Evolutionary conservation across 2,329 filamentous ascomycete species (phyloP).

Genomic region (Sporothrix humicola): DNA sequence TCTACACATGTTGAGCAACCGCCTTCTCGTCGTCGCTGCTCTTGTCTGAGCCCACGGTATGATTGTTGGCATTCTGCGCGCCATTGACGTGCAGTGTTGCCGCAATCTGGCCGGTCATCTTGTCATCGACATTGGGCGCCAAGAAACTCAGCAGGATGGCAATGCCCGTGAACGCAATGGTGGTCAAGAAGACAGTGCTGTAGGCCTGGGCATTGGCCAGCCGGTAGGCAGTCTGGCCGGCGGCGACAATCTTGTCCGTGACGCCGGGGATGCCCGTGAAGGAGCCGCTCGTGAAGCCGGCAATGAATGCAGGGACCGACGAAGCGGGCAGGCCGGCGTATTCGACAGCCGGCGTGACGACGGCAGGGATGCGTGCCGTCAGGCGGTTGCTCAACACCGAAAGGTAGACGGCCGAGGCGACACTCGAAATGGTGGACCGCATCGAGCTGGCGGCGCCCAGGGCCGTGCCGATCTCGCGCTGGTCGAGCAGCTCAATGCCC

Average conservation of each 20-base stretch:
- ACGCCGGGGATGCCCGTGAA: conserved; percentile 44
- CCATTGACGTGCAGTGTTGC: conserved; percentile 1
- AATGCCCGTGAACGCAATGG: conserved; percentile 46
- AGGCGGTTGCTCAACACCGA: conserved; percentile 46
- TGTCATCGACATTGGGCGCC: conserved; percentile 45
- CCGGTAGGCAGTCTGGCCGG: conserved; percentile 43
- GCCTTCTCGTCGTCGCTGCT: conserved; percentile 13
- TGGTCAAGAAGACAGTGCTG: conserved; percentile 46
- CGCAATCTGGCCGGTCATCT: conserved; percentile 30
- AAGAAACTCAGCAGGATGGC: conserved; percentile 44
- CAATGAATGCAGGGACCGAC: conserved; percentile 46
- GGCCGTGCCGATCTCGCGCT: conserved; percentile 46
- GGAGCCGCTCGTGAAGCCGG: conserved; percentile 42
- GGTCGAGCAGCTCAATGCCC: conserved; percentile 46
- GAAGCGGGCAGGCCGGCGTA: conserved; percentile 47
- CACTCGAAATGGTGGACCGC: conserved; percentile 45
- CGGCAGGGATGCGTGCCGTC: conserved; percentile 41
- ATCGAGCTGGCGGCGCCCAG: conserved; percentile 47
- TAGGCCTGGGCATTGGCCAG: conserved; percentile 46
- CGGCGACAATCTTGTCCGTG: conserved; percentile 43
- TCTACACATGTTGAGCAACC: neutral
- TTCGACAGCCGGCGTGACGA: conserved; percentile 45
- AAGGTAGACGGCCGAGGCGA: conserved; percentile 46
- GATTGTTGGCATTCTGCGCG: neutral
- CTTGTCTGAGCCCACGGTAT: neutral